phyloP scores from a whole-genome alignment of 495 filamentous ascomycete species.

The Patellaria atrata region DNA sequence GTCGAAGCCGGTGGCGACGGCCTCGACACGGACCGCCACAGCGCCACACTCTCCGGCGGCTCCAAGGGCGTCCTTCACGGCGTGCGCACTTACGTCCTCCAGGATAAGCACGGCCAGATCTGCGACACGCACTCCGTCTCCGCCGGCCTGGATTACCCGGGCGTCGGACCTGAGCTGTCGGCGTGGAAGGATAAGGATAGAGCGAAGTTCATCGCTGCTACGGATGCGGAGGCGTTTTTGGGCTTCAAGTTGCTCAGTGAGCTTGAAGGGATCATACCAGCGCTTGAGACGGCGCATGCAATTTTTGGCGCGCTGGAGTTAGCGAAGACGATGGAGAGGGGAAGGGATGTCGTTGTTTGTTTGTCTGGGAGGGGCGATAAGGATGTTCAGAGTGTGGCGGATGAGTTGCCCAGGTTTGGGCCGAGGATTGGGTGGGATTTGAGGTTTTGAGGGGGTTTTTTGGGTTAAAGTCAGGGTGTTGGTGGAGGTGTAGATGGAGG shows the following conservation, averaged over 20 bases:
- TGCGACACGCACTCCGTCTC: constrained; percentile 89
- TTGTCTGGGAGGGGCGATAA: constrained; percentile 88
- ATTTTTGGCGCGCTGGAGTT: constrained; percentile 78
- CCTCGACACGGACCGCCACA: constrained; percentile 73
- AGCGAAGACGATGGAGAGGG: constrained; percentile 82
- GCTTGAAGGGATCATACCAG: constrained; percentile 91
- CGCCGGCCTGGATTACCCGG: constrained; percentile 94
- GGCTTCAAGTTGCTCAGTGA: constrained; percentile 75
- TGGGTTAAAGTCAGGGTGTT: background rate
- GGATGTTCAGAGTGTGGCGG: constrained; percentile 95
- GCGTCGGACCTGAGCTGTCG: constrained; percentile 83
- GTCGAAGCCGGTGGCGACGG: constrained; percentile 97
- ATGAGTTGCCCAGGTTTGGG: constrained; percentile 77
- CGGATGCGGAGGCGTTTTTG: constrained; percentile 79
- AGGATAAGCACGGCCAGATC: constrained; percentile 86
- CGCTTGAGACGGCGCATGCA: constrained; percentile 85
- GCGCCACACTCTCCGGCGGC: constrained; percentile 75
- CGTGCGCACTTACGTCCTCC: constrained; percentile 87
- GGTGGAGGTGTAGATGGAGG: too few species aligned
- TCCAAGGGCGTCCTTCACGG: constrained; percentile 89
- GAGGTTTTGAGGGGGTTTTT: constrained; percentile 37
- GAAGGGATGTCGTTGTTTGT: constrained; percentile 86
- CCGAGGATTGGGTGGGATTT: constrained; percentile 95
- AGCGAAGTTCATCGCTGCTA: constrained; percentile 81
- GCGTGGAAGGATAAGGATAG: constrained; percentile 81